A percentile compares a stretch with the other conserved stretches of the same genome.
Evolutionary conservation across 805 yeast species (phyloP).

Genomic region (Wickerhamomyces kurtzmanii): DNA sequence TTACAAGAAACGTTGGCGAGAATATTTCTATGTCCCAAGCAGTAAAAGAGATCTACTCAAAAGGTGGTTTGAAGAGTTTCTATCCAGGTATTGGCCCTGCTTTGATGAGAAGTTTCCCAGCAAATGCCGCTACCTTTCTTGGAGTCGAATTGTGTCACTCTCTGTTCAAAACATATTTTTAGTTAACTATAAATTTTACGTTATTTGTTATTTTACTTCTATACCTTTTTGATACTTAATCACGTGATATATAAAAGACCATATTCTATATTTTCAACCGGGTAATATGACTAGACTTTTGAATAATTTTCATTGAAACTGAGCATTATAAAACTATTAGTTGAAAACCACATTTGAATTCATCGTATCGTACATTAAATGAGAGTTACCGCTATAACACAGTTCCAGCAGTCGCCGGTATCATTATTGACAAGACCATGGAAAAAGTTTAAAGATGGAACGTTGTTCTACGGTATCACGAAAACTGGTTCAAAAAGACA

Average conservation of each 20-base stretch:
- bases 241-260: too few relatives aligned
- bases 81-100: constrained; percentile 99
- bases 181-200: too few relatives aligned
- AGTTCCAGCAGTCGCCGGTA: constrained; percentile 35
- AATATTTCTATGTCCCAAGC: constrained; percentile 51
- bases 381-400: constrained; percentile 38
- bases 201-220: too few relatives aligned
- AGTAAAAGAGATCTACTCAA: constrained; percentile 55
- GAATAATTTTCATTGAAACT: too few relatives aligned
- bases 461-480: constrained; percentile 69
- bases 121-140: constrained; percentile 96
- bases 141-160: constrained; percentile 80
- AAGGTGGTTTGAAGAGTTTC: constrained; percentile 82
- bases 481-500: constrained; percentile 79
- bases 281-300: too few relatives aligned
- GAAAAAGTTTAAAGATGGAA: constrained; percentile 78
- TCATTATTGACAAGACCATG: constrained; percentile 71
- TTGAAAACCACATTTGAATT: too few relatives aligned
- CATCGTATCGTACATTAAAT: too few relatives aligned
- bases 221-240: too few relatives aligned
- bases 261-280: too few relatives aligned
- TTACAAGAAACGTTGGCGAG: constrained; percentile 24
- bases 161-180: constrained; percentile 25
- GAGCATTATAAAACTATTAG: too few relatives aligned
- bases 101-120: constrained; percentile 88